A percentile compares a stretch with the other conserved stretches of the same genome.
Conservation (phyloP, 257 asterid genomes). For the Verbascum thapsus region DNA sequence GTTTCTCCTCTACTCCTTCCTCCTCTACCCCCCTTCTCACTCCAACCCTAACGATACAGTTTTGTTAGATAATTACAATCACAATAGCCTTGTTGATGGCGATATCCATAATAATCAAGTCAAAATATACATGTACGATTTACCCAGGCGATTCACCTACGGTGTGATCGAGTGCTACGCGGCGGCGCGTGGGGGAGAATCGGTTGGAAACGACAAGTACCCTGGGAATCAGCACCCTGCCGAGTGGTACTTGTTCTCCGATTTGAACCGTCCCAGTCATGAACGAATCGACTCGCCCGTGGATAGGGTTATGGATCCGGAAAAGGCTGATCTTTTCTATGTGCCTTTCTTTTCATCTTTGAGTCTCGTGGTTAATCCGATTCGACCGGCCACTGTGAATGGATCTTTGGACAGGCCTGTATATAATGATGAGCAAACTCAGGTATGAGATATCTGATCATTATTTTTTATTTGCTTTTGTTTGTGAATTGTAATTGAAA, state of each 20-base stretch:
- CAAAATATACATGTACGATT: slow-evolving; percentile 69
- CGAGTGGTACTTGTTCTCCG: slow-evolving; percentile 87
- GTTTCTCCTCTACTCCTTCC: slow-evolving; percentile 57
- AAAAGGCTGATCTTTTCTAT: slow-evolving; percentile 81
- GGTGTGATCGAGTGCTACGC: slow-evolving; percentile 92
- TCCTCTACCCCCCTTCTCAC: slow-evolving; percentile 44
- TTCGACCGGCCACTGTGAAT: slow-evolving; percentile 50
- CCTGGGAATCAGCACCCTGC: slow-evolving; percentile 97
- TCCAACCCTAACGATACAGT: slow-evolving; percentile 27
- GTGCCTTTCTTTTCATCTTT: slow-evolving; percentile 93
- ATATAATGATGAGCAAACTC: slow-evolving; percentile 85
- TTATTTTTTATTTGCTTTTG: too few species aligned
- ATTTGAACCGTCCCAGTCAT: slow-evolving; percentile 52
- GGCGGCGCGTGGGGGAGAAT: slow-evolving; percentile 61
- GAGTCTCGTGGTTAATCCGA: slow-evolving; percentile 82
- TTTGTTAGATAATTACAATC: slow-evolving; percentile 5
- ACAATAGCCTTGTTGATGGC: slow-evolving; percentile 1
- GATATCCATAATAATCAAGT: slow-evolving; percentile 24
- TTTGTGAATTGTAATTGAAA: too few species aligned
- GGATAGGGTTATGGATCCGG: slow-evolving; percentile 70
- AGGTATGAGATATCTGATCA: slow-evolving; percentile 46
- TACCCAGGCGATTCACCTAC: slow-evolving; percentile 82
- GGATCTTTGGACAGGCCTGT: slow-evolving; percentile 30
- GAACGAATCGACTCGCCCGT: slow-evolving; percentile 49
- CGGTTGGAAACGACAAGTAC: slow-evolving; percentile 54